Evolutionary conservation across 192 early-diverging fungal species (phyloP).

Genomic region (Mortierella claussenii): DNA sequence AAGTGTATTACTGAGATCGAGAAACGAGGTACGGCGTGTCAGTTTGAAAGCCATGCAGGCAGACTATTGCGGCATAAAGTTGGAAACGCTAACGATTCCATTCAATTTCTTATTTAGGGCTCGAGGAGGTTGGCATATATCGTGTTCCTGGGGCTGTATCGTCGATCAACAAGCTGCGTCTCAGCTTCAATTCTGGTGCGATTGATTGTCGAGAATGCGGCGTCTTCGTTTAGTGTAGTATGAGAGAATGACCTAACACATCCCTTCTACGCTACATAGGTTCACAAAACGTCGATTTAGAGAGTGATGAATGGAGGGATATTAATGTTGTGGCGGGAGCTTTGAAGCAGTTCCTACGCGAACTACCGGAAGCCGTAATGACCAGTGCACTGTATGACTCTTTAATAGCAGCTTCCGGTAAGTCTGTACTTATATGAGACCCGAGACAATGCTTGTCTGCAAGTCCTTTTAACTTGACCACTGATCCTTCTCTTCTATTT

Average conservation of each 20-base stretch:
- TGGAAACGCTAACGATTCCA: background rate
- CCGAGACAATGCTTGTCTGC: no score
- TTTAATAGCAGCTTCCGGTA: constrained; percentile 80
- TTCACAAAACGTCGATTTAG: constrained; percentile 63
- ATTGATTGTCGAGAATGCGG: no score
- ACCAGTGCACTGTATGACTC: constrained; percentile 86
- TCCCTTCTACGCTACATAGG: no score
- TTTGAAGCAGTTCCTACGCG: constrained; percentile 94
- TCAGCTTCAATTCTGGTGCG: constrained; percentile 68
- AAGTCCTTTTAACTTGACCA: no score
- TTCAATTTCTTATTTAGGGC: no score
- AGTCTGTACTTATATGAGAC: no score
- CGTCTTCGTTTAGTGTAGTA: no score
- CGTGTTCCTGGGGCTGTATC: constrained; percentile 75
- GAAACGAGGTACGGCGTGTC: constrained; percentile 55
- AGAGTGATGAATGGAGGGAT: constrained; percentile 69
- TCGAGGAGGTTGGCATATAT: constrained; percentile 82
- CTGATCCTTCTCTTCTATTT: constrained; percentile 3
- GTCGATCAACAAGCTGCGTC: constrained; percentile 67
- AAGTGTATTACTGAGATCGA: constrained; percentile 80
- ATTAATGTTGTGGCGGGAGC: constrained; percentile 89
- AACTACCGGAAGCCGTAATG: constrained; percentile 92
- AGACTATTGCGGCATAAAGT: no score
- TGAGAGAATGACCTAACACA: no score
- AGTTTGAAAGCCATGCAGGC: no score